A percentile compares a stretch with the other conserved stretches of the same genome.
These are phyloP conservation scores for Lichenothelia convexa DNA, from an alignment of 495 filamentous ascomycete genomes.

Conservation along the genomic window DNA sequence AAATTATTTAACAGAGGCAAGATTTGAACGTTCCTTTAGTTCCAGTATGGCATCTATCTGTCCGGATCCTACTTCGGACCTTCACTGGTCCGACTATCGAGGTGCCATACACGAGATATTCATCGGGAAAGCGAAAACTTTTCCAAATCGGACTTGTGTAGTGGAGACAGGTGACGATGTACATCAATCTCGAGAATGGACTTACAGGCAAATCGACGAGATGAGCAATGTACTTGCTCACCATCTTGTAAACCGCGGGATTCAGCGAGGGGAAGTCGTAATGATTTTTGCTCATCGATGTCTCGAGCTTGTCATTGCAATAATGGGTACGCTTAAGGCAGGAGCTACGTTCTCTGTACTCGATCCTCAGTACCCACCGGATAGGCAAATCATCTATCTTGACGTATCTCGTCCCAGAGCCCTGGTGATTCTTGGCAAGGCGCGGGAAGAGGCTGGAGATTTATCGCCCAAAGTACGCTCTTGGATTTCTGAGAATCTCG, in stretches of 20 bases:
- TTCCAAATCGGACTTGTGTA: conserved; percentile 67
- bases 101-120: conserved; percentile 75
- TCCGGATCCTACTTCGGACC: too few relatives aligned
- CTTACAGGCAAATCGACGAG: conserved; percentile 76
- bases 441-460: conserved; percentile 54
- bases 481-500: conserved; percentile 57
- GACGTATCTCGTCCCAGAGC: conserved; percentile 72
- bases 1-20: too few relatives aligned
- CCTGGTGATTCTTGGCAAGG: conserved; percentile 63
- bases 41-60: too few relatives aligned
- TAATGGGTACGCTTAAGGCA: conserved; percentile 43
- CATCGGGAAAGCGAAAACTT: conserved; percentile 44
- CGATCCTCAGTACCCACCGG: conserved; percentile 76
- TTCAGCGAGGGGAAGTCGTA: conserved; percentile 69
- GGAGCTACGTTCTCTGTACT: conserved; percentile 66
- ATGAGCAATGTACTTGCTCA: conserved; percentile 66
- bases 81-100: conserved; percentile 67
- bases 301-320: conserved; percentile 50
- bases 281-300: conserved; percentile 81
- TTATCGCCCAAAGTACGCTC: conserved; percentile 48
- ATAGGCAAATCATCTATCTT: conserved; percentile 75
- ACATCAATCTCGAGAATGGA: conserved; percentile 49
- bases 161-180: conserved; percentile 55
- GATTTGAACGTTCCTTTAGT: too few relatives aligned
- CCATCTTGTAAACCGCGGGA: conserved; percentile 52